Evolutionary conservation across 352 stramenopile genomes (phyloP).

Genomic region (Pilasporangium apinafurcum): DNA sequence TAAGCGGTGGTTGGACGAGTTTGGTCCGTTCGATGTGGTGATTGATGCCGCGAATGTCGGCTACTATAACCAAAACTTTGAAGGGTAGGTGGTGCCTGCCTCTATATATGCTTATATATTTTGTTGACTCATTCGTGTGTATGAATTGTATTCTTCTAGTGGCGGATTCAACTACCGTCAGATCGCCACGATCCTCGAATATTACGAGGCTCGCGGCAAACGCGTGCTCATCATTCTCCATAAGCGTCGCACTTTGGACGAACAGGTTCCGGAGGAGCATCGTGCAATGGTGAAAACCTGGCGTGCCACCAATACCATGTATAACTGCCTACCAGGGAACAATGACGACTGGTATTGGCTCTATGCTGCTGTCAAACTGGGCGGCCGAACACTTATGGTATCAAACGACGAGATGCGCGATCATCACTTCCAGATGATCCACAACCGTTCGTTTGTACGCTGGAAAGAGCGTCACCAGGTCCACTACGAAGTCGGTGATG

Average conservation of each 20-base stretch:
- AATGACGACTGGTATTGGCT: slow-evolving; percentile 99
- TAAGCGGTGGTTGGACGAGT: slow-evolving; percentile 65
- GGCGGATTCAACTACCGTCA: slow-evolving; percentile 94
- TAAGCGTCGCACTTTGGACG: slow-evolving; percentile 89
- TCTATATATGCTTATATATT: neutral
- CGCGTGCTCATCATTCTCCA: slow-evolving; percentile 94
- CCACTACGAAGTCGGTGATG: slow-evolving; percentile 79
- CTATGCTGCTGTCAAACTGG: slow-evolving; percentile 89
- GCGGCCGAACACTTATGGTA: slow-evolving; percentile 81
- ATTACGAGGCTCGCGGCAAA: slow-evolving; percentile 86
- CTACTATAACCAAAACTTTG: slow-evolving; percentile 97
- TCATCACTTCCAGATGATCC: slow-evolving; percentile 99
- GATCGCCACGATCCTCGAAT: slow-evolving; percentile 91
- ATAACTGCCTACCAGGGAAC: slow-evolving; percentile 91
- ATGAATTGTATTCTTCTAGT: slow-evolving; percentile 16
- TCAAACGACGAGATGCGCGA: slow-evolving; percentile 99
- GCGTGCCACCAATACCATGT: slow-evolving; percentile 77
- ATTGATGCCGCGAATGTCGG: slow-evolving; percentile 98
- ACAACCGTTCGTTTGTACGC: slow-evolving; percentile 89
- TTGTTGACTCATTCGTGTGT: slow-evolving; percentile 6
- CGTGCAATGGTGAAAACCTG: slow-evolving; percentile 70
- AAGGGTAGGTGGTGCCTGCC: slow-evolving; percentile 37
- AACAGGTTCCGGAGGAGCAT: slow-evolving; percentile 77
- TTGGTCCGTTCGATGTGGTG: slow-evolving; percentile 88
- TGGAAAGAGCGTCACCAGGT: slow-evolving; percentile 98